These are phyloP conservation scores for Crithidia fasciculata DNA, from an alignment of 208 protist species.

Conservation along the genomic window DNA sequence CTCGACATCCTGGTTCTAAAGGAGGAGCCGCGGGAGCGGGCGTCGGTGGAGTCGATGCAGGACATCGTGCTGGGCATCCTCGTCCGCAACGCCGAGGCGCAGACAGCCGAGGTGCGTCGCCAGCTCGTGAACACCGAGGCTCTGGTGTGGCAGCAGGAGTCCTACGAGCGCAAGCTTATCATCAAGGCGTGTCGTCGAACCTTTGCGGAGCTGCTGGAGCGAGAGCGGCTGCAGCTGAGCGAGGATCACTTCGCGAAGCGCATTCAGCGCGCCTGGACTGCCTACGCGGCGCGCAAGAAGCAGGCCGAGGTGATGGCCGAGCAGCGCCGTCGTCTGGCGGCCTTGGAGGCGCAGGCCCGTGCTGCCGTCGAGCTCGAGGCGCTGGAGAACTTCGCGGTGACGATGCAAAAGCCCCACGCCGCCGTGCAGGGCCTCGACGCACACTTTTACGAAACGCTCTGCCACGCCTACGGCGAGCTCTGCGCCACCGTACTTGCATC, in stretches of 20 bases:
- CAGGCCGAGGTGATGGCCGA: background rate
- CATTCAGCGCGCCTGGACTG: constrained; percentile 30
- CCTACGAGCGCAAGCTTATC: constrained; percentile 46
- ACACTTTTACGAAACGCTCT: constrained; percentile 10
- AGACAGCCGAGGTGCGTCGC: constrained; percentile 11
- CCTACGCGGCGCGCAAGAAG: constrained; percentile 2
- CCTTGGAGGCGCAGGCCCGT: constrained; percentile 28
- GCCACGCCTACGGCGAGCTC: constrained; percentile 4
- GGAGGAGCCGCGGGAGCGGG: constrained; percentile 29
- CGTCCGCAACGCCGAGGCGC: constrained; percentile 22
- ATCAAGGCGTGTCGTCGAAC: constrained; percentile 29
- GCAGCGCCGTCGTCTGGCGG: constrained; percentile 15
- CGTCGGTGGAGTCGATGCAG: constrained; percentile 24
- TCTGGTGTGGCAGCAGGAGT: constrained; percentile 54
- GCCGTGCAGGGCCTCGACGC: background rate
- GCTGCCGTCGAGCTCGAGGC: constrained; percentile 21
- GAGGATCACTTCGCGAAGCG: constrained; percentile 24
- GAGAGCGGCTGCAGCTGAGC: constrained; percentile 30
- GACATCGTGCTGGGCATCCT: constrained; percentile 26
- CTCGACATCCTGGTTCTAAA: constrained; percentile 18
- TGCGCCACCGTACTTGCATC: constrained; percentile 19
- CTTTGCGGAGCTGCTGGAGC: constrained; percentile 39
- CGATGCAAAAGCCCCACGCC: constrained; percentile 3
- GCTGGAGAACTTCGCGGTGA: constrained; percentile 33
- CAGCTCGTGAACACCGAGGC: constrained; percentile 27